Evolutionary conservation across 139 green algal genomes (phyloP), one percentile per base, ranked within the genome.

Genomic region (Chlorella sp.): DNA sequence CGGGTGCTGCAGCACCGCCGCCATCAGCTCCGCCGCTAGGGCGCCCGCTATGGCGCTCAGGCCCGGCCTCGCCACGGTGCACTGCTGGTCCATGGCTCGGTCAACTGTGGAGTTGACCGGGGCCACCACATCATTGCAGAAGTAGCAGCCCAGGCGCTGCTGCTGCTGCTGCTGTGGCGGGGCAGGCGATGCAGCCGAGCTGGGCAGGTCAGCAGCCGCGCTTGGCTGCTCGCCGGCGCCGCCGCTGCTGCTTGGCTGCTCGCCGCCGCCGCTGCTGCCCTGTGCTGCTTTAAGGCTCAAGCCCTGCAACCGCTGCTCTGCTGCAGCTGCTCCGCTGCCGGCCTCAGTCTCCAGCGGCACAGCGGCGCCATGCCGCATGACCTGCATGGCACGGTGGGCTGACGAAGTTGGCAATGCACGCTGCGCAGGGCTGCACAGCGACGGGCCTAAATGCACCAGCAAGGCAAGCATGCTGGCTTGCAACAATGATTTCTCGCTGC

Each of bases 51-150:
- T 96, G 51, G 90, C 85, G 17, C 95, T 96, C 41, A 99, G 90
- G 0, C 97, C 97, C 0, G 96, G 96, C 26, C 96, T 85, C 4
- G 95, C 95, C 58, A 98, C 96, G 22, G 96, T 99, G 95, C 96
- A 99, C 87, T 99, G 97, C 92, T 99, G 95, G 92, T 99, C 97
- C 73, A 99, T 85, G 5, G 95, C 93, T 13, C 95, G 87, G 79
- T 98, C 92, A 6, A 80, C 62, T 0, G 95, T 99, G 65, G 94
- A 98, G 84, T 99, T 94, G 40, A 93, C 70, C 0, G 97, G 97
- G 0, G 96, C 96, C 16, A 99, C 92, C 1, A 99, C 96, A 79
- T 99, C 97, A 87, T 98, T 99, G 92, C 97, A 99, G 82, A 99
- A 99, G 93, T 99, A 99, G 91, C 97, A 99, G 13, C 97, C 97